Evolutionary conservation across 129 eudicot species (phyloP), one percentile per base, ranked within the genome.

Genomic region (Sambucus nigra): DNA sequence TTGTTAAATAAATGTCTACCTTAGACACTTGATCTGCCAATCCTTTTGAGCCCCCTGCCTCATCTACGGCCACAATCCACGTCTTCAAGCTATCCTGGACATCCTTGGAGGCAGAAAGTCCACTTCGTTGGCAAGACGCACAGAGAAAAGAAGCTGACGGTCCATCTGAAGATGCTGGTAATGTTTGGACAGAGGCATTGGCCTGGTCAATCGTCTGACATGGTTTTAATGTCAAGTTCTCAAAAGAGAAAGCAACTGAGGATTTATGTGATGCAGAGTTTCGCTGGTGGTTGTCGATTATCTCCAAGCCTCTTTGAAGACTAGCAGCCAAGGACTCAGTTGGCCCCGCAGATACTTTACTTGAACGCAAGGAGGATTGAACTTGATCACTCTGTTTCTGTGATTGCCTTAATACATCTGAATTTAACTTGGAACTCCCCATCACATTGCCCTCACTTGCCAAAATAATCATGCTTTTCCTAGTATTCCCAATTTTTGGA

Each of bases 261-360:
- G 94, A 83, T 63, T 72, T 75, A 55, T 64, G 64, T 53, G 79
- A 74, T n/a, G 58, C 66, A 4, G 89, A 73, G 64, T 77, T 92
- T 59, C 81, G 66, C 65, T 86, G 94, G 55, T 86, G 99, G 56
- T 69, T 62, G 53, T 86, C 96, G 26, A 92, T 86, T 27, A 92
- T 80, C 51, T 86, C 74, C 29, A 82, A 41, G 32, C 99, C 99
- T 58, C 94, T 82, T 40, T 80, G 80, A 55, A 92, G 95, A 67
- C 99, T 92, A 56, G 96, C 96, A n/a, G 91, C 99, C 60, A 92
- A 52, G 15, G 91, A 74, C 59, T 86, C 91, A 25, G 96, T 74
- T 26, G 95, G 77, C 19, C 87, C 91, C 5, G 84, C 67, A 74
- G 79, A 74, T 13, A 77, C 41, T 64, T 61, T 77, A 58, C 96